Conservation (phyloP, 2,329 filamentous ascomycete species). For the Ophiostoma montium region DNA sequence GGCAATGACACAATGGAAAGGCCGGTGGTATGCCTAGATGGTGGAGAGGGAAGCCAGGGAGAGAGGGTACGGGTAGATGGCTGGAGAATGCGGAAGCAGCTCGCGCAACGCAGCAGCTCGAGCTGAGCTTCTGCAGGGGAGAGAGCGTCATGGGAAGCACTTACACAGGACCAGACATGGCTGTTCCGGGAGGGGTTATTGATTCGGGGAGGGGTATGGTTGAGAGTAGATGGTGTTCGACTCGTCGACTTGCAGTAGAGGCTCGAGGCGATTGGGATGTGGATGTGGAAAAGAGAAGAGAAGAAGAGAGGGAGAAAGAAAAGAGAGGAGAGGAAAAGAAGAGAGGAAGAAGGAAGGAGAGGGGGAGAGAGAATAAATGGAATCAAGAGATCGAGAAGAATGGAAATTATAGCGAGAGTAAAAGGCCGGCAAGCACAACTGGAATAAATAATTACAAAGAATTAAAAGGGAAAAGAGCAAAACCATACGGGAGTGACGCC, state of each 20-base stretch:
- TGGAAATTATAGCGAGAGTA: constrained; percentile 9
- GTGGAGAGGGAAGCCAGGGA: not conserved
- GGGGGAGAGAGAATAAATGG: constrained; percentile 2
- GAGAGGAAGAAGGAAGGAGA: not conserved
- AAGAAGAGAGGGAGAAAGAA: not conserved
- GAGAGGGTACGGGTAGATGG: too few relatives aligned
- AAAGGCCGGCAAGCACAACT: not conserved
- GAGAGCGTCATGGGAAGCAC: constrained; percentile 20
- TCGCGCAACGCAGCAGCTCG: not conserved
- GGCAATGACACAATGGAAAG: not conserved
- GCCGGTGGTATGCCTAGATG: not conserved
- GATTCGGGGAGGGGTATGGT: not conserved
- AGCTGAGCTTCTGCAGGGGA: not conserved
- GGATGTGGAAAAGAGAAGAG: not conserved
- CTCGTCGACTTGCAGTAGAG: not conserved
- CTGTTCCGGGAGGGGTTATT: constrained; percentile 1
- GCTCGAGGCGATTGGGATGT: not conserved
- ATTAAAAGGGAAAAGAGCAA: not conserved
- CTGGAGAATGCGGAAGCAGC: not conserved
- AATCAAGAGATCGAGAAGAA: not conserved
- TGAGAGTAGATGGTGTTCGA: not conserved
- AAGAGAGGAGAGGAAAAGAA: not conserved
- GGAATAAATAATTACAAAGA: constrained; percentile 4
- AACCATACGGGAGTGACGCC: not conserved
- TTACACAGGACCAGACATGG: constrained; percentile 57